Base-by-base conservation (phyloP, 805 yeast species). In the Kazachstania taianensis region DNA sequence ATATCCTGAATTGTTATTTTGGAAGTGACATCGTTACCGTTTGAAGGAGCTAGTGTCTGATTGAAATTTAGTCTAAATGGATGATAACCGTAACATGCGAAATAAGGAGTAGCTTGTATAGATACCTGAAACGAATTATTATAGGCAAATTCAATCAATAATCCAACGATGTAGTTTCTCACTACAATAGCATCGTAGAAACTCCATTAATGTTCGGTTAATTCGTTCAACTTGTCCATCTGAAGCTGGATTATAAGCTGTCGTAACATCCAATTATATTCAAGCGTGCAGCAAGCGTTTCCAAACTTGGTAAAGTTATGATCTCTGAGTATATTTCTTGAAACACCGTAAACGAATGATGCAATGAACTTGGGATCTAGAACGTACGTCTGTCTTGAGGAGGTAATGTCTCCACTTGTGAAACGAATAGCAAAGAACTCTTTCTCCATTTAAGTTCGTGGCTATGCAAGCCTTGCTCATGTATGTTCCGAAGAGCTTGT, bases 101-200 rank as follows among this genome's bases (percentile, higher is more conserved):
- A 29, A 13, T 22, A 35, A 4, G 33, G 38, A 10, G 33, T 23
- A 23, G 25, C 30, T 10, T 30, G 7, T 3, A 35, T 30, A n/a
- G 28, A 6, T 7, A n/a, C 8, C 4, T 29, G 33, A 24, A 20
- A 35, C 5, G 23, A 4, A 18, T 14, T 35, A 13, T 35, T 29
- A 22, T 35, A 35, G 10, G 38, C 33, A 13, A 35, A 35, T 17
- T 29, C 33, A n/a, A 33, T 20, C 33, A 14, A 35, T 23, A 7
- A 18, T 3, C 5, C 22, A 3, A 14, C 17, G 25, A 3, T 9
- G 19, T 23, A 22, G 30, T 29, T 28, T 25, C 7, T 22, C 18
- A 9, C 8, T 15, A n/a, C 30, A 23, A 12, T 34, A 19, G 6
- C 20, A 5, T 4, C 32, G 4, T 8, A 34, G 29, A 2, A 28